phyloP scores from a whole-genome alignment of 768 basidiomycete species.

The Boletellus sp. region DNA sequence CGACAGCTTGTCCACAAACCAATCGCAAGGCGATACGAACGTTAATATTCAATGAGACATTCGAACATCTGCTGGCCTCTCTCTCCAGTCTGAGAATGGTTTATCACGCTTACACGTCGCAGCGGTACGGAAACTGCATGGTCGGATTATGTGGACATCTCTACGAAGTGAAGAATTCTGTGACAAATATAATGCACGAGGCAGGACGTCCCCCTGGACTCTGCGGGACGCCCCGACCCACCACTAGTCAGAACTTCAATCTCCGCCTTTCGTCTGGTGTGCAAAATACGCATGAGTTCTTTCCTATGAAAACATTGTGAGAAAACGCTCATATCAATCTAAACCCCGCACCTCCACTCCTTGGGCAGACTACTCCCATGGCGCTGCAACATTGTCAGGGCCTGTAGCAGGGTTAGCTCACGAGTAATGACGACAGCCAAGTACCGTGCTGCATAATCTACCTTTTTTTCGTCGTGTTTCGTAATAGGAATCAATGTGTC shows the following conservation, averaged over 20 bases:
- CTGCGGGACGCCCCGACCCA: conserved; percentile 5
- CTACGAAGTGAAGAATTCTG: conserved; percentile 24
- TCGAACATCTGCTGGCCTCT: too few relatives aligned
- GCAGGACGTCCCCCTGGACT: conserved; percentile 8
- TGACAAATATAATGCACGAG: conserved; percentile 28
- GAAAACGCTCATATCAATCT: background rate
- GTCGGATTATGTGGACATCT: conserved; percentile 19
- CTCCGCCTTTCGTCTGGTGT: conserved; percentile 85
- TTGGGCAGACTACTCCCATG: conserved; percentile 41
- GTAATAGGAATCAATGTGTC: conserved; percentile 68
- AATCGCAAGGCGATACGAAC: too few relatives aligned
- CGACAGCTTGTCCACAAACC: too few relatives aligned
- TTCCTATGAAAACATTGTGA: conserved; percentile 44
- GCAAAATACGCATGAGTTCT: conserved; percentile 78
- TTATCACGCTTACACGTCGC: too few relatives aligned
- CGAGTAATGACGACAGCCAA: background rate
- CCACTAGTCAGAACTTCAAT: conserved; percentile 61
- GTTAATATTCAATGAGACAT: too few relatives aligned
- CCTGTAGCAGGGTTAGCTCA: conserved; percentile 41
- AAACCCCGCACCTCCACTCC: conserved; percentile 60
- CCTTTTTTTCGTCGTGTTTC: conserved; percentile 73
- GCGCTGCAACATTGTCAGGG: conserved; percentile 56
- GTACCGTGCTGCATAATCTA: conserved; percentile 18
- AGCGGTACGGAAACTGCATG: too few relatives aligned
- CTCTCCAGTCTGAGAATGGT: too few relatives aligned